A percentile compares a stretch with the other conserved stretches of the same genome.
phyloP scores from a whole-genome alignment of 352 stramenopile genomes.

The Globisporangium canariense region DNA sequence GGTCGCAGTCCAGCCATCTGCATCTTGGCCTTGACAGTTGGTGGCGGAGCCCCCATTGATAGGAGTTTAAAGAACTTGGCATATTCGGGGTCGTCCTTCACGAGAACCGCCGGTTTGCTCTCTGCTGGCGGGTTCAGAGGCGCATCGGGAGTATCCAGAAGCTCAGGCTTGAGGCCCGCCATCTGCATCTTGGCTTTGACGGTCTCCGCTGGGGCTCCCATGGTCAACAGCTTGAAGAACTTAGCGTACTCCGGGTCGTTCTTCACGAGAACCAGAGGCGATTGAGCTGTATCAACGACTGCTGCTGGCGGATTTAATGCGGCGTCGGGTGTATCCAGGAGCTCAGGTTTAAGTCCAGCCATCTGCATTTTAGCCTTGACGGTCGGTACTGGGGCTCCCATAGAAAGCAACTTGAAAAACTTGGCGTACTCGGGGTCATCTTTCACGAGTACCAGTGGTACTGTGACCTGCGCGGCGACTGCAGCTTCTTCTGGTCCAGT shows the following conservation, averaged over 20 bases:
- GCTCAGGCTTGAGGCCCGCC: conserved; percentile 45
- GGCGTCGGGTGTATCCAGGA: conserved; percentile 71
- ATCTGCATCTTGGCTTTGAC: conserved; percentile 64
- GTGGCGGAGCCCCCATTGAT: conserved; percentile 48
- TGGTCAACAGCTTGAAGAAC: conserved; percentile 68
- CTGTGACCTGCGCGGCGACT: background rate
- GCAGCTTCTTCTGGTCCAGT: conserved; percentile 3
- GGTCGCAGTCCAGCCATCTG: conserved; percentile 53
- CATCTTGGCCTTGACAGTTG: conserved; percentile 65
- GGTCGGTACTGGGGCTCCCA: conserved; percentile 46
- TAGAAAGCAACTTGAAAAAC: conserved; percentile 69
- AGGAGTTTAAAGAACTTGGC: conserved; percentile 78
- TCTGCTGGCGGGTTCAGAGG: conserved; percentile 17
- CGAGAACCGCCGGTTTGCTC: conserved; percentile 32
- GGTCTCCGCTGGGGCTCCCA: conserved; percentile 43
- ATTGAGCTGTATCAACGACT: background rate
- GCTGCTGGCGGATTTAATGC: background rate
- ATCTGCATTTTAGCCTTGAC: conserved; percentile 65
- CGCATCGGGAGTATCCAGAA: conserved; percentile 71
- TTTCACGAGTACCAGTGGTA: conserved; percentile 31
- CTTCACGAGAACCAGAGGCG: conserved; percentile 29
- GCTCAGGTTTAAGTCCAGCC: conserved; percentile 45
- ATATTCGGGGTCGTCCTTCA: conserved; percentile 67
- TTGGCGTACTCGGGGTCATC: conserved; percentile 60
- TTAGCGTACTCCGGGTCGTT: conserved; percentile 60